Conservation (phyloP, 2,329 filamentous ascomycete species). For the Anthostomella pinea region DNA sequence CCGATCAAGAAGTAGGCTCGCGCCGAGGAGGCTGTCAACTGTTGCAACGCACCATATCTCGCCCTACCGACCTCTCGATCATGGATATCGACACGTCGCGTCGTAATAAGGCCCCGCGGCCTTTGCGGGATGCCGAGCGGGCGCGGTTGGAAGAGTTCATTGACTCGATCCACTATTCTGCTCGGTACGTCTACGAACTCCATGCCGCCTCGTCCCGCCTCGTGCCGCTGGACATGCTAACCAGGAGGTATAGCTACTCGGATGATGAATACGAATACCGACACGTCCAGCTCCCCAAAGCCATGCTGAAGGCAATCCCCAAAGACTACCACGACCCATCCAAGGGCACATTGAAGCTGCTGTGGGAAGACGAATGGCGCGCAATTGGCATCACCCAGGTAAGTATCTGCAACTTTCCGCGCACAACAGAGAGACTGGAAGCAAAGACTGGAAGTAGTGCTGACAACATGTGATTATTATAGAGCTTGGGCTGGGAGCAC, state of each 20-base stretch:
- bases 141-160: conserved; percentile 85
- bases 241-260: conserved; percentile 65
- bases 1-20: too few species aligned
- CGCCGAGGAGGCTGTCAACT: too few species aligned
- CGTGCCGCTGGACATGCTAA: conserved; percentile 9
- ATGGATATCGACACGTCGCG: conserved; percentile 75
- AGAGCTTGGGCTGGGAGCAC: conserved; percentile 99
- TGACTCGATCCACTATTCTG: conserved; percentile 93
- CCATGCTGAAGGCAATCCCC: conserved; percentile 96
- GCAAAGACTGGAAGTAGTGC: too few species aligned
- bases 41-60: conserved; percentile 4
- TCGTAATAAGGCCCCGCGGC: conserved; percentile 82
- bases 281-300: conserved; percentile 95
- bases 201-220: neutral
- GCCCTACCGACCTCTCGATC: conserved; percentile 19
- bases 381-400: conserved; percentile 96
- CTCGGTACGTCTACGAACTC: conserved; percentile 58
- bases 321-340: conserved; percentile 87
- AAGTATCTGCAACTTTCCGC: too few species aligned
- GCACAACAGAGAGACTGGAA: too few species aligned
- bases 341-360: conserved; percentile 88
- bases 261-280: conserved; percentile 94
- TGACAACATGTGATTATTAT: conserved; percentile 12
- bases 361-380: conserved; percentile 99
- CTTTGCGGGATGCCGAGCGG: conserved; percentile 76